These are phyloP conservation scores for Byssothecium circinans DNA, from an alignment of 2,329 filamentous ascomycete genomes.

Conservation along the genomic window DNA sequence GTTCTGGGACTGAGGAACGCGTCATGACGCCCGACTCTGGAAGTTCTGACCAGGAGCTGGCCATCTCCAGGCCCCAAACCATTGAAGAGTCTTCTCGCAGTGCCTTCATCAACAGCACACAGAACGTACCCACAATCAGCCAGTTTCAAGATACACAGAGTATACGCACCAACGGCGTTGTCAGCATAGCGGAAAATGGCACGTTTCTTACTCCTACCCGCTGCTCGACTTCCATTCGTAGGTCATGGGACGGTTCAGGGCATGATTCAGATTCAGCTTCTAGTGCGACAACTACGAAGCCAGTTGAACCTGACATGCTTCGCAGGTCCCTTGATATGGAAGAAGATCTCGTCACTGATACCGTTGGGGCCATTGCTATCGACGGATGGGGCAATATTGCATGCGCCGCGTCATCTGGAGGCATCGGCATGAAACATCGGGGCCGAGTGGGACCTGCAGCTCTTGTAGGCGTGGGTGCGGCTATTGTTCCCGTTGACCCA, in stretches of 20 bases:
- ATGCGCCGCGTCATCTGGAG: slow-evolving; percentile 92
- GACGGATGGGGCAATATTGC: slow-evolving; percentile 86
- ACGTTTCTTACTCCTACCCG: slow-evolving; percentile 28
- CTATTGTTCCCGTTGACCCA: slow-evolving; percentile 76
- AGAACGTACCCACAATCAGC: slow-evolving; percentile 41
- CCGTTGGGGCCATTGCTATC: slow-evolving; percentile 92
- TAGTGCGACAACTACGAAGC: slow-evolving; percentile 25
- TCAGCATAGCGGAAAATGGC: slow-evolving; percentile 18
- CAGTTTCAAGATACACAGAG: slow-evolving; percentile 15
- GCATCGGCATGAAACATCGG: slow-evolving; percentile 97
- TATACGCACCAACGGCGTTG: slow-evolving; percentile 19
- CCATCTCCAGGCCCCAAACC: slow-evolving; percentile 13
- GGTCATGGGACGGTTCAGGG: slow-evolving; percentile 45
- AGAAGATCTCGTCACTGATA: slow-evolving; percentile 78
- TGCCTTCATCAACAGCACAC: slow-evolving; percentile 49
- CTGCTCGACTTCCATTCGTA: slow-evolving; percentile 10
- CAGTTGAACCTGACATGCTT: slow-evolving; percentile 7
- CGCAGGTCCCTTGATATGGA: slow-evolving; percentile 10
- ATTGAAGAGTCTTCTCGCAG: slow-evolving; percentile 40
- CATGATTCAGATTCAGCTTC: slow-evolving; percentile 33
- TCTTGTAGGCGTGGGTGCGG: slow-evolving; percentile 86
- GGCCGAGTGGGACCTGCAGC: slow-evolving; percentile 91
- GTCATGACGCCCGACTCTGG: slow-evolving; percentile 17
- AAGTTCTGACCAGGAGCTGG: slow-evolving; percentile 9
- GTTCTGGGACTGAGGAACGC: slow-evolving; percentile 21